These are phyloP conservation scores for Sordariomycetes sp. DNA, from an alignment of 2,329 filamentous ascomycete species.

Conservation along the genomic window DNA sequence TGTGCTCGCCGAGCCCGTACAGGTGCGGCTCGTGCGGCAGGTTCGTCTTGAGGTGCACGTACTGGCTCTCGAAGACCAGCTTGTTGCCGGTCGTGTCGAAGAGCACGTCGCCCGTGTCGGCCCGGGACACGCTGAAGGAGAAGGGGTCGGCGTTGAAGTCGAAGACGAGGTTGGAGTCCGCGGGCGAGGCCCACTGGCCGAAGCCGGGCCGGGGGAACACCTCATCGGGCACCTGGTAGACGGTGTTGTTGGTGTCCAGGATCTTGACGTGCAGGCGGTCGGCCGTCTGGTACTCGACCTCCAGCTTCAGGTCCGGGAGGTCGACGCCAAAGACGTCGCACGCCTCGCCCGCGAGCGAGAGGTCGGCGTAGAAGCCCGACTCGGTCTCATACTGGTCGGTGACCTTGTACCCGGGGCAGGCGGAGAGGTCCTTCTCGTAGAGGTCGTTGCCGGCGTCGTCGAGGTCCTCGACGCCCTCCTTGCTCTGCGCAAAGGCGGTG, in stretches of 20 bases:
- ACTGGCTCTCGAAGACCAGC: conserved; percentile 70
- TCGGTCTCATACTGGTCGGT: conserved; percentile 37
- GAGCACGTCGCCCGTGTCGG: conserved; percentile 34
- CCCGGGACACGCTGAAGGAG: conserved; percentile 48
- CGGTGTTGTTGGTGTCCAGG: conserved; percentile 50
- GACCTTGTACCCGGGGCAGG: conserved; percentile 55
- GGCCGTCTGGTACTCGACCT: conserved; percentile 49
- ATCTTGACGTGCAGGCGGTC: conserved; percentile 60
- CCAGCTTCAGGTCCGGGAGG: conserved; percentile 27
- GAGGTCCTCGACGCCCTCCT: not conserved
- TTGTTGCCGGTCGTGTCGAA: conserved; percentile 60
- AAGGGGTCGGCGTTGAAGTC: conserved; percentile 42
- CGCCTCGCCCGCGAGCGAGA: conserved; percentile 12
- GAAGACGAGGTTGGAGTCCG: conserved; percentile 34
- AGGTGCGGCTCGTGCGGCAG: conserved; percentile 59
- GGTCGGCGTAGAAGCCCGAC: conserved; percentile 5
- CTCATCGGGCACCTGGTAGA: conserved; percentile 60
- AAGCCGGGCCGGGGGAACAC: conserved; percentile 47
- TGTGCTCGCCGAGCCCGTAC: conserved; percentile 73
- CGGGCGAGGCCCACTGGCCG: not conserved
- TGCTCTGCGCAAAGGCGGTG: not conserved
- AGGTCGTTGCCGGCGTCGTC: not conserved
- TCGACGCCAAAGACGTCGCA: conserved; percentile 14
- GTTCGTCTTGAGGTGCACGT: conserved; percentile 59
- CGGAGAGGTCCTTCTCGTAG: conserved; percentile 1